Evolutionary conservation across 768 basidiomycete species (phyloP).

Genomic region (Lactarius akahatsu): DNA sequence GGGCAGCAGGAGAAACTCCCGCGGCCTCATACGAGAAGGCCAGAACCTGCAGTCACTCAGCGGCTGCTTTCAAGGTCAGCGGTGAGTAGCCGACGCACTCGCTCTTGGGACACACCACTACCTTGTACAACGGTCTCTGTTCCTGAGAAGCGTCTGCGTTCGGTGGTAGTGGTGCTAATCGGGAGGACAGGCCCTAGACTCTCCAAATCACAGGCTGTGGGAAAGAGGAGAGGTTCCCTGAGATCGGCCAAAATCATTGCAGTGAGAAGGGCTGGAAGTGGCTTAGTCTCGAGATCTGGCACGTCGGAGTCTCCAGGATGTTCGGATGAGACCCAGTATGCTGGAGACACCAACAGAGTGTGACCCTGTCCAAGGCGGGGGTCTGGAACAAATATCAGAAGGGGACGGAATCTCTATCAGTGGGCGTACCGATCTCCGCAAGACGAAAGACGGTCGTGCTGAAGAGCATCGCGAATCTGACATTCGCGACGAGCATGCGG

Average conservation of each 20-base stretch:
- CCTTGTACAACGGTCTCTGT: background rate
- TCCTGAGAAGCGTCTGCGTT: background rate
- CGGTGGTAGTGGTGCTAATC: background rate
- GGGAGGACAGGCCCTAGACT: background rate
- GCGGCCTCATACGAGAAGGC: slow-evolving; percentile 2
- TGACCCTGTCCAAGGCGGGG: slow-evolving; percentile 8
- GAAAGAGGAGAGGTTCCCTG: background rate
- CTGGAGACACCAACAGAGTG: slow-evolving; percentile 15
- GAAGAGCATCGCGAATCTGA: slow-evolving; percentile 19
- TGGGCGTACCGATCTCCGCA: slow-evolving; percentile 13
- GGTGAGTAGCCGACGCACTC: slow-evolving; percentile 3
- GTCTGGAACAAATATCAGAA: slow-evolving; percentile 7
- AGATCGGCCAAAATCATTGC: slow-evolving; percentile 15
- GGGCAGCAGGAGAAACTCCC: slow-evolving; percentile 7
- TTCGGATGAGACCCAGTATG: slow-evolving; percentile 14
- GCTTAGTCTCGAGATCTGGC: slow-evolving; percentile 9
- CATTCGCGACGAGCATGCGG: slow-evolving; percentile 16
- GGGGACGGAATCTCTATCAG: background rate
- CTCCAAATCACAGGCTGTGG: slow-evolving; percentile 10
- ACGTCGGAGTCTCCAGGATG: background rate
- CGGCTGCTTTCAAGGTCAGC: background rate
- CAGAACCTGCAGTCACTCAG: slow-evolving; percentile 10
- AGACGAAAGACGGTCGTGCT: slow-evolving; percentile 11
- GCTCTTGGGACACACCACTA: background rate
- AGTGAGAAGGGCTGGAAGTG: slow-evolving; percentile 14